Base-by-base conservation (phyloP, 257 asterid genomes). In the Nyctanthes arbortristis region DNA sequence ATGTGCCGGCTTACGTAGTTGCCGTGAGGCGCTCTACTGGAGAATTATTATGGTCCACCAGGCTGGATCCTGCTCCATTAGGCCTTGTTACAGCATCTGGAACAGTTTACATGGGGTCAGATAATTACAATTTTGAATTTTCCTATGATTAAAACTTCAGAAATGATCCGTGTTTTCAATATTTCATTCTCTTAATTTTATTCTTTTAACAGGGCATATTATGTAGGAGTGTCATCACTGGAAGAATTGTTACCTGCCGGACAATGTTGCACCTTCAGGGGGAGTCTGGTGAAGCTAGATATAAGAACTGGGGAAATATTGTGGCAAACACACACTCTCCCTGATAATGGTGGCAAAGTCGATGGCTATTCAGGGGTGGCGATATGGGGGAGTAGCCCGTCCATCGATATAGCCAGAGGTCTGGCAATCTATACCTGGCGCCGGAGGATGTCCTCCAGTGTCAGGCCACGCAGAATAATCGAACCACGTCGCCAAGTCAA, bases 351-450 rank as follows among this genome's bases (percentile, higher is more conserved):
- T 0, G 92, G 96, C 60, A 16, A 32, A 18, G 43, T 78, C 0
- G 92, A 89, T 22, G 88, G 89, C 10, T 92, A 84, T 25, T 66
- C 94, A 0, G 94, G 96, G 9, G 92, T 81, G 4, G 84, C 84
- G 6, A 84, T 89, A 27, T 91, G 95, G 95, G 97, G 92, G 29
- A 87, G 98, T 76, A 92, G 96, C 74, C 96, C 95, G 1, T 60
- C 96, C 62, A 85, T 92, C 1, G 96, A 89, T 73, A 6, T 67
- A 0, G 1, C 0, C 0, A 81, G 91, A 0, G 67, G 82, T 33
- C 84, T 0, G 96, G 96, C 37, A 84, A 92, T 22, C 84, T 89
- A 0, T 92, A 92, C 66, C 43, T 18, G 20, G 96, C 96, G 28
- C 96, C 96, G 4, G 24, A 73, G 0, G 82, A 76, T 0, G 96